Evolutionary conservation across 2,329 filamentous ascomycete genomes (phyloP), one percentile per base, ranked within the genome.

Genomic region (Phialophora chinensis): DNA sequence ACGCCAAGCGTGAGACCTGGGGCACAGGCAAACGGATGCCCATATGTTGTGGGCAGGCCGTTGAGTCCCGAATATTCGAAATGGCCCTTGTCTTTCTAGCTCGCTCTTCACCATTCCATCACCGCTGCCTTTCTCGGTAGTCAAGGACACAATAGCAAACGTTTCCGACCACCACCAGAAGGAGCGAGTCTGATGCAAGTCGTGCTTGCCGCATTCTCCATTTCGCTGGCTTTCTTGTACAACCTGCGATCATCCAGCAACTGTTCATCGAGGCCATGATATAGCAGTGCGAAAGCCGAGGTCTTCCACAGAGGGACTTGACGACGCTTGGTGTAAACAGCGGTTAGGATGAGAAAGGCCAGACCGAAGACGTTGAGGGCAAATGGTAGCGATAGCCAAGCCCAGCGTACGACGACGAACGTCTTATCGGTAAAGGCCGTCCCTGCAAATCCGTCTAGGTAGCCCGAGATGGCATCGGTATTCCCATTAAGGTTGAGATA

Each of bases 241-340:
- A 49, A 8, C 23, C 31, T 49, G 23, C 47, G 7, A 20, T 49
- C 42, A 11, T 49, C 56, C 17, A 29, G 10, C 12, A 58, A 27
- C 7, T 11, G 20, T 6, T 42, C 38, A 14, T 59, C 56, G 11
- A 59, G 14, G 11, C 56, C 56, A 33, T 59, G 56, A 17, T 50
- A 59, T 10, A 59, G 25, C 12, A 49, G 14, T 23, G 56, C 56
- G 27, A 59, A 59, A 6, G 56, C 42, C 38, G 56, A 59, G 10
- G 35, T 27, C 35, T 59, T 59, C 56, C 56, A 59, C 14, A 59
- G 20, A 14, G 23, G 35, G 12, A 49, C 38, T 7, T 25, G n/a
- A 49, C 33, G 25, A 12, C 35, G 25, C 20, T n/a, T 47, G 14
- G 56, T 47, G 17, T 59, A 29, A 14, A 49, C n/a, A n/a, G 42